Conservation (phyloP, 1,284 basidiomycete species). For the Vanrija sp. region DNA sequence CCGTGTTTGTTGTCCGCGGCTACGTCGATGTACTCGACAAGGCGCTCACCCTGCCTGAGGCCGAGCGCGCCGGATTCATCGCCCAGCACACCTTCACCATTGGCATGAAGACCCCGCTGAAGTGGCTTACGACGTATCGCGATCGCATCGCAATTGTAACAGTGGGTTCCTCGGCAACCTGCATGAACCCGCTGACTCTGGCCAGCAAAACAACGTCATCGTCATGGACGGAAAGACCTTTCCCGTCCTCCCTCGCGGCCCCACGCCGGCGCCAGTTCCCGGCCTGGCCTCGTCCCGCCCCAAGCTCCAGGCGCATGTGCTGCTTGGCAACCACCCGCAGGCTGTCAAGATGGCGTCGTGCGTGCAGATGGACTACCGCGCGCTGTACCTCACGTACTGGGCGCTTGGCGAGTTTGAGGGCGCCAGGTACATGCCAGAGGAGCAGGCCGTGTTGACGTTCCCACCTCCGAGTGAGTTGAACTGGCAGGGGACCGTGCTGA, state of each 20-base stretch:
- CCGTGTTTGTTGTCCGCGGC: slow-evolving; percentile 28
- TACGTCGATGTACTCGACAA: slow-evolving; percentile 23
- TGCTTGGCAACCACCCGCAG: slow-evolving; percentile 21
- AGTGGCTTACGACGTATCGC: slow-evolving; percentile 27
- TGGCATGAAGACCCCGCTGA: slow-evolving; percentile 13
- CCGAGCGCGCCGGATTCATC: slow-evolving; percentile 12
- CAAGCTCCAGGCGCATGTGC: slow-evolving; percentile 12
- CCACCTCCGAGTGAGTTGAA: slow-evolving; percentile 2
- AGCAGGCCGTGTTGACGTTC: slow-evolving; percentile 6
- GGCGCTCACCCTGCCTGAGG: neutral
- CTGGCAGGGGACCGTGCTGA: neutral
- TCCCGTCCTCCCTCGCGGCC: slow-evolving; percentile 11
- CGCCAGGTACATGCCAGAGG: neutral
- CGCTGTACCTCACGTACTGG: slow-evolving; percentile 31
- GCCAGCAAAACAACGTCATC: slow-evolving; percentile 18
- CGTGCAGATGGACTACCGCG: slow-evolving; percentile 31
- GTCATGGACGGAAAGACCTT: slow-evolving; percentile 23
- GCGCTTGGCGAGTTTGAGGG: slow-evolving; percentile 20
- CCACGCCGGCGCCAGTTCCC: neutral
- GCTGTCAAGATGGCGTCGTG: slow-evolving; percentile 25
- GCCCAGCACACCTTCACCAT: slow-evolving; percentile 20
- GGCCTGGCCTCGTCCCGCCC: neutral
- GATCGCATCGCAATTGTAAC: slow-evolving; percentile 27
- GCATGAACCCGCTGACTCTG: neutral
- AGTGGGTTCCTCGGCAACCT: slow-evolving; percentile 13